Evolutionary conservation across 768 basidiomycete genomes (phyloP).

Genomic region (Xerocomus potaroensis): DNA sequence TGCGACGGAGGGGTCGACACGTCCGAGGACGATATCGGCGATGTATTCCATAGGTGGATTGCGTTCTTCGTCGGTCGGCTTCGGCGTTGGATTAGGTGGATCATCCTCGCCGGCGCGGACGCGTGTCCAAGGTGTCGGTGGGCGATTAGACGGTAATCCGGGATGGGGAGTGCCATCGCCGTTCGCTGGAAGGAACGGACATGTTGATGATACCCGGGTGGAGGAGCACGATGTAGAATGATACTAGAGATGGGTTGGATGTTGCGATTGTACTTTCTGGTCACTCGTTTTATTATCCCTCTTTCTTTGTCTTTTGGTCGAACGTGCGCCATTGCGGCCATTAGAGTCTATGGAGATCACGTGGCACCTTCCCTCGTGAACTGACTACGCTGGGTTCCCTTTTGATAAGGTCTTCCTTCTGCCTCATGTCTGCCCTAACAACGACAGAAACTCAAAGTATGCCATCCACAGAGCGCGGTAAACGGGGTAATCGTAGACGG

Average conservation of each 20-base stretch:
- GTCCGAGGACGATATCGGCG: constrained; percentile 50
- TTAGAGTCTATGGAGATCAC: not conserved
- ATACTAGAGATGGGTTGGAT: not conserved
- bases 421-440: constrained; percentile 17
- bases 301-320: not conserved
- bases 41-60: constrained; percentile 65
- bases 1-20: constrained; percentile 15
- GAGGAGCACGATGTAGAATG: constrained; percentile 20
- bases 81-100: constrained; percentile 22
- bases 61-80: constrained; percentile 33
- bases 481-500: constrained; percentile 19
- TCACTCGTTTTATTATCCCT: not conserved
- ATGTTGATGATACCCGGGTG: not conserved
- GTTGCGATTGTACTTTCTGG: not conserved
- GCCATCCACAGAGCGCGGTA: constrained; percentile 1
- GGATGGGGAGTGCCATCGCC: constrained; percentile 1
- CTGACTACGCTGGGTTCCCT: not conserved
- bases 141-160: not conserved
- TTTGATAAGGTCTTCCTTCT: not conserved
- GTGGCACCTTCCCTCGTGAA: not conserved
- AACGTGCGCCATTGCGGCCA: no score
- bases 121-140: not conserved
- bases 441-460: constrained; percentile 11
- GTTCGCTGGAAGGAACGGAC: not conserved
- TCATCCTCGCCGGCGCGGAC: constrained; percentile 11